phyloP scores from a whole-genome alignment of 257 asterid genomes.

The Ehretia macrophylla region DNA sequence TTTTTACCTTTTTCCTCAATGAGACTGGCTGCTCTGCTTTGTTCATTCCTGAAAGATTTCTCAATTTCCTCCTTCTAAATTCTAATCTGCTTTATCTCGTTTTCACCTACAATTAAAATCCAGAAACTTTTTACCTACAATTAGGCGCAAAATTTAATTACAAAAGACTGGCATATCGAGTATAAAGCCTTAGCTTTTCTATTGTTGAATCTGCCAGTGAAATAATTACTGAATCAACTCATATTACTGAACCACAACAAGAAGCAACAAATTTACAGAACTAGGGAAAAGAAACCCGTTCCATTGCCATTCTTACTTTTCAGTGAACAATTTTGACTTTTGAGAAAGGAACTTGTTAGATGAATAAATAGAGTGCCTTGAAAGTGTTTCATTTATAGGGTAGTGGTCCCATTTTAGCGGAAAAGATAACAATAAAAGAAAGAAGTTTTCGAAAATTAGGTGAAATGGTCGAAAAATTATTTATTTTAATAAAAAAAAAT shows the following conservation, averaged over 20 bases:
- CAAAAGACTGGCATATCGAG: background rate
- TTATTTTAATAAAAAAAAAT: too few relatives aligned
- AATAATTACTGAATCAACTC: too few relatives aligned
- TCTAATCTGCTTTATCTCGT: conserved; percentile 65
- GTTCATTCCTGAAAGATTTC: conserved; percentile 52
- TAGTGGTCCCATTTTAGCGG: too few relatives aligned
- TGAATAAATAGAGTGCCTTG: too few relatives aligned
- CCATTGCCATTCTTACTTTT: too few relatives aligned
- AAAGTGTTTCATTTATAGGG: too few relatives aligned
- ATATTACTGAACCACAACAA: background rate
- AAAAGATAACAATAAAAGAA: too few relatives aligned
- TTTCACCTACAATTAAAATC: conserved; percentile 55
- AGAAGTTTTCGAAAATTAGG: too few relatives aligned
- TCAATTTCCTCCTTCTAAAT: conserved; percentile 54
- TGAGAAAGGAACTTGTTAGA: too few relatives aligned
- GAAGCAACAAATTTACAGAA: conserved; percentile 1
- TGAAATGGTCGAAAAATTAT: too few relatives aligned
- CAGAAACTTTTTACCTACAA: conserved; percentile 17
- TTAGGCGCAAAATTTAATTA: background rate
- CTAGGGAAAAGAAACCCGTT: too few relatives aligned
- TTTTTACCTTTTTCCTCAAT: conserved; percentile 77
- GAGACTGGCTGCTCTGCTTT: conserved; percentile 39
- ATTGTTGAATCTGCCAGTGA: background rate
- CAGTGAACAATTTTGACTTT: too few relatives aligned
- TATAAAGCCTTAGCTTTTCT: background rate